Evolutionary conservation across 2,329 filamentous ascomycete species (phyloP), one percentile per base, ranked within the genome.

Genomic region (Stemphylium beticola): DNA sequence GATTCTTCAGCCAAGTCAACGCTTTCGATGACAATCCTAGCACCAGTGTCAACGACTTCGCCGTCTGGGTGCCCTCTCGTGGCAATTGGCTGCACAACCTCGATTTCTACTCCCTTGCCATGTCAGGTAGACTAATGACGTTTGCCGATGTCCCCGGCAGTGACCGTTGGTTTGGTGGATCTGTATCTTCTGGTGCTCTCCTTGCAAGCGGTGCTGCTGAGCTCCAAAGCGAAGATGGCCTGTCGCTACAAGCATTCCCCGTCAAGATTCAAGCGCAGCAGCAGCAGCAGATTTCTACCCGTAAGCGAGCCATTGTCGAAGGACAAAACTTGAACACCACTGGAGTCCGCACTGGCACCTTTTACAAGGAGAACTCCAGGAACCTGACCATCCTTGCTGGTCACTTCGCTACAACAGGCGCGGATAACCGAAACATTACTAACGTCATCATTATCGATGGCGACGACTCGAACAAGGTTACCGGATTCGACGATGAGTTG

Each of bases 331-430:
- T 79, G 41, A 82, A 79, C 56, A 76, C 84, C 8, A 82, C 83
- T 2, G 92, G 91, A 26, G 87, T 96, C n/a, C 81, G 88, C 18
- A 86, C 90, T 7, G 95, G 92, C 26, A 78, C 87, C 2, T 96
- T 96, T 70, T 92, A 96, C 73, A 84, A 83, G 34, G 81, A 83
- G 14, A 85, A 86, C 58, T 81, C 79, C 54, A 83, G 85, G 60
- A 97, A 97, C 74, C 82, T 96, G 52, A 98, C 95, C 0, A 85
- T 98, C 34, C 81, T 98, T 24, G 95, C 88, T 43, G 95, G 95
- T 1, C 91, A 92, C 66, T 99, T 99, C 72, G 84, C 85, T 7
- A 87, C 91, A 1, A 85, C 81, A 26, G 85, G 84, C 12, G 83
- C 83, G 7, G 85, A 93, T 62, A 90, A 87, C 18, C 86, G 88